phyloP scores from a whole-genome alignment of 2,329 filamentous ascomycete species.

The Colletotrichum noveboracense region DNA sequence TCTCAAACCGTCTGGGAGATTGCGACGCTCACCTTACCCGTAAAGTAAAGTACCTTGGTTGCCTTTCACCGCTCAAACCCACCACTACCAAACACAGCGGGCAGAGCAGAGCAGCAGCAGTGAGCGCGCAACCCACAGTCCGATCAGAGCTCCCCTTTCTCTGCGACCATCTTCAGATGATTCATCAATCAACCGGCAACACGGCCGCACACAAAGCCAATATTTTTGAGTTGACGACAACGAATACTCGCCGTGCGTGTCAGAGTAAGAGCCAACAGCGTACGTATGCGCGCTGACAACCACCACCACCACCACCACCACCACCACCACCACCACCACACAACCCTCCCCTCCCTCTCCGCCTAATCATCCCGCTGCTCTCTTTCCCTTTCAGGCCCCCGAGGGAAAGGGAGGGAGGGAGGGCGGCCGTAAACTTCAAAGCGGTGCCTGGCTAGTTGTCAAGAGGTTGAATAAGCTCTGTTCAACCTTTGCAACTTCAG shows the following conservation, averaged over 20 bases:
- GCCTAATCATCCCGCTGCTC: background rate
- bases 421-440: background rate
- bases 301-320: background rate
- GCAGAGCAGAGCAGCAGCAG: background rate
- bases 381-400: background rate
- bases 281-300: background rate
- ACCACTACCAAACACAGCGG: background rate
- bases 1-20: constrained; percentile 19
- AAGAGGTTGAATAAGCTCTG: background rate
- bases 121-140: background rate
- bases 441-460: background rate
- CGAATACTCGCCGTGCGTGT: background rate
- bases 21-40: constrained; percentile 16
- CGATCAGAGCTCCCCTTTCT: background rate
- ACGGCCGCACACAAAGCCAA: background rate
- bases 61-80: background rate
- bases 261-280: background rate
- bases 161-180: background rate
- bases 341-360: background rate
- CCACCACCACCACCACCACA: background rate
- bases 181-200: constrained; percentile 8
- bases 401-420: background rate
- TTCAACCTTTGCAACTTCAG: background rate
- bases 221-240: constrained; percentile 5
- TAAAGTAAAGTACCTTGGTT: background rate